Base-by-base conservation (phyloP, 2,329 filamentous ascomycete genomes). In the Moelleriella libera region DNA sequence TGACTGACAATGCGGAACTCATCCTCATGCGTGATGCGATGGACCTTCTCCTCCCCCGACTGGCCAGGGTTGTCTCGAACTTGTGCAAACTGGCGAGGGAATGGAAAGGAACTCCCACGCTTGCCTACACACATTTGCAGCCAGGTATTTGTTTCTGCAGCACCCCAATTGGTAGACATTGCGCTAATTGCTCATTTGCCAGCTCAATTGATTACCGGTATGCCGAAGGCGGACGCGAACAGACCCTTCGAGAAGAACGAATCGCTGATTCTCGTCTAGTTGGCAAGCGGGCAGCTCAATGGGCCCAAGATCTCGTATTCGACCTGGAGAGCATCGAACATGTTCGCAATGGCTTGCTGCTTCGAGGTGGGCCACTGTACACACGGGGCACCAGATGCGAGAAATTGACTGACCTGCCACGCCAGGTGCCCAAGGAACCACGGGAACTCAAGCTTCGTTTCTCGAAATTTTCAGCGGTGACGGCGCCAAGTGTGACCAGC, bases 391-490 rank as follows among this genome's bases (percentile, higher is more conserved):
- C 12, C 34, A 5, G 34, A 21, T 21, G 21, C 21, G 21, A 37
- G 34, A 37, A 37, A 37, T 3, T 21, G 34, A 37, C 8, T 37
- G 12, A 37, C 34, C 8, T 37, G 34, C 12, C 12, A 37, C 12
- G 34, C 8, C 34, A 37, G 34, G 34, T 12, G 34, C 76, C 46
- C 77, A 60, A 53, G 67, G 68, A 28, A 86, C 83, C 30, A 89
- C 85, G 0, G 80, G 85, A 47, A 87, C 83, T 1, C 85, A 92
- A 64, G 88, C 86, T 1, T 83, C 78, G 3, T 89, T 88, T 71
- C 67, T 63, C 29, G 55, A 57, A 45, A 54, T 61, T 49, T 76
- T 80, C 59, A 47, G 69, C 3, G 70, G 67, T 29, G 70, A 75
- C 53, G 55, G 59, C 43, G 57, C 57, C 47, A 78, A 76, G 61